Percentiles rank a stretch among this genome's conserved stretches.
Evolutionary conservation across 305 asterid species (phyloP).

Genomic region (Fraxinus velutina): DNA sequence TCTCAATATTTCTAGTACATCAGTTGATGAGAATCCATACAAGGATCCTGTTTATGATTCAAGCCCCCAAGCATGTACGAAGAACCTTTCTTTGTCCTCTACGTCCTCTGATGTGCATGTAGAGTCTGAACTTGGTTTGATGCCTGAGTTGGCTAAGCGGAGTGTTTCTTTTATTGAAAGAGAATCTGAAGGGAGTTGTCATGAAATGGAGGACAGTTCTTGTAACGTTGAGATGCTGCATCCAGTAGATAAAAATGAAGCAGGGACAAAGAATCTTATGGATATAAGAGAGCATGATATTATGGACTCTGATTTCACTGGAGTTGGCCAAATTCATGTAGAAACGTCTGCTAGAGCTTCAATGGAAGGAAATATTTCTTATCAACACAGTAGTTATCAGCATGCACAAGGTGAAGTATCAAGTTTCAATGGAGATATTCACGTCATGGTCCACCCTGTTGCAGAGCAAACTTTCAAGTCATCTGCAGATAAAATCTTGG

Average conservation of each 20-base stretch:
- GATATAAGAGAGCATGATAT: conserved; percentile 26
- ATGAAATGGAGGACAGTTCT: conserved; percentile 25
- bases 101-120: conserved; percentile 46
- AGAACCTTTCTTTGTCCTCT: conserved; percentile 43
- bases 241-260: conserved; percentile 32
- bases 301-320: conserved; percentile 23
- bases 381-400: conserved; percentile 25
- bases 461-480: conserved; percentile 18
- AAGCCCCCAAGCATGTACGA: conserved; percentile 49
- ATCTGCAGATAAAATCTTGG: conserved; percentile 13
- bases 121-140: conserved; percentile 38
- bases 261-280: conserved; percentile 22
- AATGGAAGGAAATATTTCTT: conserved; percentile 22
- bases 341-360: conserved; percentile 29
- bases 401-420: conserved; percentile 20
- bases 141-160: conserved; percentile 40
- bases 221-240: conserved; percentile 26
- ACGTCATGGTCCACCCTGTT: conserved; percentile 13
- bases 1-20: conserved; percentile 24
- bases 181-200: conserved; percentile 36
- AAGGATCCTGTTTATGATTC: conserved; percentile 64
- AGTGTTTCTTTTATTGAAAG: conserved; percentile 36
- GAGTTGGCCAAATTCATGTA: conserved; percentile 22
- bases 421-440: conserved; percentile 14
- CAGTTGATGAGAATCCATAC: conserved; percentile 32